Evolutionary conservation across 2,329 filamentous ascomycete species (phyloP), one percentile per base, ranked within the genome.

Genomic region (Proliferodiscus dingleyae): DNA sequence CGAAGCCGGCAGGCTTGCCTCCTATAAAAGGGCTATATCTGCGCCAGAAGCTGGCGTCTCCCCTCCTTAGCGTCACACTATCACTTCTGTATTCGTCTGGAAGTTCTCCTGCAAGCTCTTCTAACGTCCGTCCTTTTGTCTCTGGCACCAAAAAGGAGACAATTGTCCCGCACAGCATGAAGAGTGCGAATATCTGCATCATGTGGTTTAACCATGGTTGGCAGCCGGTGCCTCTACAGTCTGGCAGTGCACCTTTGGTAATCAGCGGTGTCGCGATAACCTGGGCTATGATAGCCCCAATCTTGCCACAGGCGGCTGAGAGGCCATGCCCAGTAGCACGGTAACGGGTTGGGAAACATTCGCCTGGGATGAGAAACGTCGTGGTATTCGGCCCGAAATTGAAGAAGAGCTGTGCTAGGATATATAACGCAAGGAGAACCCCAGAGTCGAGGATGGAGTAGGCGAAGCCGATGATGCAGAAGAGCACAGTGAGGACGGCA

Each of bases 171-270:
- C 77, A 74, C 5, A 90, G 71, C 87, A 89, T 90, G 71, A 91
- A 89, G 8, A 88, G 71, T 0, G 85, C 84, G 64, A 87, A 89
- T 29, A 89, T 84, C 62, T 88, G 75, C 70, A 91, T 81, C 29
- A 90, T 76, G 46, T 84, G 80, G 63, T 86, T 76, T 43, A 90
- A 73, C 76, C 83, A 85, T 0, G 74, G 72, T 1, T 70, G 68
- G 53, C 75, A 78, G 6, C 58, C 59, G 1, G 65, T 71, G 0
- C 75, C 74, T 16, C 70, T 67, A 49, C 75, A 77, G 13, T 69
- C 64, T 6, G 69, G 66, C 0, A 70, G 65, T 0, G 75, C 69
- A 21, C 80, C 83, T 24, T 75, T 74, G 15, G 74, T 75, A 11
- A 81, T 70, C 11, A 86, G 66, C 2, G 81, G 80, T 8, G 80